Evolutionary conservation across 306 rosid genomes (phyloP), one percentile per base, ranked within the genome.

Genomic region (Pyrus communis): DNA sequence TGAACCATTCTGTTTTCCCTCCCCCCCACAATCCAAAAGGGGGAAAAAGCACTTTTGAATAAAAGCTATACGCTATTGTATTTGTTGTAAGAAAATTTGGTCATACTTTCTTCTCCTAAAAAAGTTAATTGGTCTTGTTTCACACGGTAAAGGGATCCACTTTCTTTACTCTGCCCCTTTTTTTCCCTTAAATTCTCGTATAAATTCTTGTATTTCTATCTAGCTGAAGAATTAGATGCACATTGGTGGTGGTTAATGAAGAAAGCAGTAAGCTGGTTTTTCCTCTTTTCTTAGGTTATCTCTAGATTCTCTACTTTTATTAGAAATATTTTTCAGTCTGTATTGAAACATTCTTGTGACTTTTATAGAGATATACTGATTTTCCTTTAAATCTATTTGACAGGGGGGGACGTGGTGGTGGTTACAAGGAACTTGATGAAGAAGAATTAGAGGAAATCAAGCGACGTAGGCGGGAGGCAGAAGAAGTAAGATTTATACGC

Each of bases 341-440:
- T 75, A 7, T 5, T 23, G 59, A 23, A 55, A 27, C 40, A 65
- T 71, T 72, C 22, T 25, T 5, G 17, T 68, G 58, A 73, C 62
- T 46, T 60, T 66, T 70, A 43, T 76, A 69, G 25, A 73, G 52
- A 49, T 59, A 38, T 23, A 23, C 22, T 82, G 62, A 35, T 73
- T 70, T 13, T 22, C 49, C 19, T 69, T 51, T 81, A 65, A 67
- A 74, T 40, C 72, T 61, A 62, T 79, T 81, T 67, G 68, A 73
- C 92, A 95, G 99, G 79, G 97, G 99, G 82, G 99, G 99, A 43
- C 96, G 99, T 69, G 99, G 87, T 67, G 99, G 99, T 67, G 99
- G 99, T 70, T 95, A 95, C 90, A 95, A 95, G 85, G 99, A 95
- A 83, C 93, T 95, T 81, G 99, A 95, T 82, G 99, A 95, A 86